Evolutionary conservation across 768 basidiomycete species (phyloP).

Genomic region (Boletus eberwhitei): DNA sequence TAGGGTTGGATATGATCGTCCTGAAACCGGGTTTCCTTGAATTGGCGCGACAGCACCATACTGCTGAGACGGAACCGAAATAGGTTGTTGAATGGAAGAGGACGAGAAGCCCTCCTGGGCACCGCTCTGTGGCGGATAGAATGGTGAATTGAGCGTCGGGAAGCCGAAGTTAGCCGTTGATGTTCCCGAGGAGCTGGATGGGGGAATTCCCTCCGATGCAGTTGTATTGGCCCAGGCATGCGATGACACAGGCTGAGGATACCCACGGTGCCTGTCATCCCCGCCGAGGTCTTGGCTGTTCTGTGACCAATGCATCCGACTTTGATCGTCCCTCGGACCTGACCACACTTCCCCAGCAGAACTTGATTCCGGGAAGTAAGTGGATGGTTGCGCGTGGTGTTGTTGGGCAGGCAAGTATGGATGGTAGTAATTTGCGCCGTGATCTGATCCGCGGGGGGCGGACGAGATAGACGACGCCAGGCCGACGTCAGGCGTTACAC

Average conservation of each 20-base stretch:
- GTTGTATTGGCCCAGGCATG: slow-evolving; percentile 23
- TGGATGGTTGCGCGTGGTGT: slow-evolving; percentile 19
- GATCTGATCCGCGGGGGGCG: slow-evolving; percentile 27
- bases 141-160: slow-evolving; percentile 56
- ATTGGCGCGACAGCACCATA: slow-evolving; percentile 26
- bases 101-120: slow-evolving; percentile 32
- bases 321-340: slow-evolving; percentile 21
- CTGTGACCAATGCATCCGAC: slow-evolving; percentile 26
- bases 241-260: slow-evolving; percentile 23
- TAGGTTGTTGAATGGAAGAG: slow-evolving; percentile 32
- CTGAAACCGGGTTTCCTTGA: slow-evolving; percentile 22
- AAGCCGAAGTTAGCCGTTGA: slow-evolving; percentile 34
- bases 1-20: slow-evolving; percentile 26
- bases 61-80: slow-evolving; percentile 27
- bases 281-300: slow-evolving; percentile 20
- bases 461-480: slow-evolving; percentile 20
- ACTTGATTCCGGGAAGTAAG: slow-evolving; percentile 25
- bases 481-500: slow-evolving; percentile 25
- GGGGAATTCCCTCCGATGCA: slow-evolving; percentile 23
- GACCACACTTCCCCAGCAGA: slow-evolving; percentile 22
- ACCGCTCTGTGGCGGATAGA: slow-evolving; percentile 44
- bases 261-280: slow-evolving; percentile 31
- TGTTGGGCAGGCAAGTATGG: slow-evolving; percentile 25
- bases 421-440: slow-evolving; percentile 22
- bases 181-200: slow-evolving; percentile 20